Conservation (phyloP, 2,329 filamentous ascomycete genomes). For the Plenodomus tracheiphilus region DNA sequence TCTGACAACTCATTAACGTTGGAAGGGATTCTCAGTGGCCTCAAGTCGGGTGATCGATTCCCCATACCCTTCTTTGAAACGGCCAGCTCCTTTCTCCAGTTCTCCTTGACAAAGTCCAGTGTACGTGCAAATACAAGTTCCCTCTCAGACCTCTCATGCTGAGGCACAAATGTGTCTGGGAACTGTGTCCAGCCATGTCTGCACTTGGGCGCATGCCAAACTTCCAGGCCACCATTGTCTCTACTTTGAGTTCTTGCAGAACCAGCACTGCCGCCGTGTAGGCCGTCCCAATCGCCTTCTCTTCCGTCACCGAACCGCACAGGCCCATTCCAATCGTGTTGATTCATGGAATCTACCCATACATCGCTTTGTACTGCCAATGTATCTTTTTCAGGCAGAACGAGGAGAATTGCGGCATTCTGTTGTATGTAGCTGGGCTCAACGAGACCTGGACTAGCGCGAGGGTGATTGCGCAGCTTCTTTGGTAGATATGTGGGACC, state of each 20-base stretch:
- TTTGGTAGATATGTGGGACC: conserved; percentile 48
- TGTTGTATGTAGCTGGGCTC: conserved; percentile 41
- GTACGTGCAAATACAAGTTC: conserved; percentile 41
- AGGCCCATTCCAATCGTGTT: conserved; percentile 35
- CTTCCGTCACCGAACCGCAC: conserved; percentile 42
- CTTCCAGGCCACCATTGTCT: conserved; percentile 43
- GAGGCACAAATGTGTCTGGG: conserved; percentile 42
- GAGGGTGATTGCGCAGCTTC: conserved; percentile 42
- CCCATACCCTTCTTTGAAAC: conserved; percentile 12
- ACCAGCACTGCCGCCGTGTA: conserved; percentile 20
- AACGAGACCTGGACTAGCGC: conserved; percentile 47
- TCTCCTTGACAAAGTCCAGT: conserved; percentile 43
- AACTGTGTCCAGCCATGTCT: conserved; percentile 51
- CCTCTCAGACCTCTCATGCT: conserved; percentile 44
- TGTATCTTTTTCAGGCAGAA: conserved; percentile 47
- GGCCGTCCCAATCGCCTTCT: conserved; percentile 36
- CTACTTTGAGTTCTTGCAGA: conserved; percentile 10
- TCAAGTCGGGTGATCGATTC: conserved; percentile 19
- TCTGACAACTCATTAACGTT: not conserved
- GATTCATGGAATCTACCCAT: conserved; percentile 48
- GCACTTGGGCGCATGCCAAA: conserved; percentile 42
- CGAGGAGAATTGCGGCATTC: conserved; percentile 47
- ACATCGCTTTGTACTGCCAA: conserved; percentile 49
- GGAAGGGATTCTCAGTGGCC: conserved; percentile 23
- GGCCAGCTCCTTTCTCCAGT: conserved; percentile 36